phyloP scores from a whole-genome alignment of 108 stramenopile species.

The Stephanodiscus triporus region DNA sequence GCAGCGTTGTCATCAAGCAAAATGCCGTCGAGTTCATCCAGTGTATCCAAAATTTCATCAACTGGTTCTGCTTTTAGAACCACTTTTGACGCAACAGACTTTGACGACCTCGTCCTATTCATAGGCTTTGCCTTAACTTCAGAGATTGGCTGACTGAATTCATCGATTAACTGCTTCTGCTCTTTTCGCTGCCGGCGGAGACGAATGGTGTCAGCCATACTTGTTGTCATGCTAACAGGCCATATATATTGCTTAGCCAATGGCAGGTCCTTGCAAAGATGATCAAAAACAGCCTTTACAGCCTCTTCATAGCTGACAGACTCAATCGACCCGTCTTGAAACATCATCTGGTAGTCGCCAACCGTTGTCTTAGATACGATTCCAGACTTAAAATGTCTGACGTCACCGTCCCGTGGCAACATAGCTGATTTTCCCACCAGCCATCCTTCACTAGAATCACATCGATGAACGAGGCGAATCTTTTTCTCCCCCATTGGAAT shows the following conservation, averaged over 20 bases:
- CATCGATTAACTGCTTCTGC: conserved; percentile 1
- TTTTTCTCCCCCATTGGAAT: conserved; percentile 47
- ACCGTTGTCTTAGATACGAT: conserved; percentile 3
- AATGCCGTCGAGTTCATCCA: neutral
- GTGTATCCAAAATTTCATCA: neutral
- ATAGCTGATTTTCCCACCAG: conserved; percentile 14
- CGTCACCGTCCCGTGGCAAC: conserved; percentile 1
- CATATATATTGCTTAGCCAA: conserved; percentile 10
- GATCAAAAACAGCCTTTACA: conserved; percentile 12
- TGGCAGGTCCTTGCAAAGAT: conserved; percentile 10
- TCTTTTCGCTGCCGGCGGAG: conserved; percentile 21
- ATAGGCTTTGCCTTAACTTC: conserved; percentile 5
- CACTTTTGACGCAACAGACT: conserved; percentile 8
- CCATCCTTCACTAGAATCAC: conserved; percentile 33
- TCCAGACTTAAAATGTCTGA: conserved; percentile 20
- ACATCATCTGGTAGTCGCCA: conserved; percentile 9
- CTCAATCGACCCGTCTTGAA: conserved; percentile 21
- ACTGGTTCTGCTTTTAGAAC: neutral
- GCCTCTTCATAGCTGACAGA: conserved; percentile 20
- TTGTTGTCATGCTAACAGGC: conserved; percentile 16
- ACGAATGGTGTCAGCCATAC: conserved; percentile 17
- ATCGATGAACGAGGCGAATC: conserved; percentile 33
- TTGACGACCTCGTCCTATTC: neutral
- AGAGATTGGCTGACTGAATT: conserved; percentile 2
- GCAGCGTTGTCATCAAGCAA: neutral